These are phyloP conservation scores for Cryphonectria parasitica DNA, from an alignment of 2,329 filamentous ascomycete genomes.

Conservation along the genomic window DNA sequence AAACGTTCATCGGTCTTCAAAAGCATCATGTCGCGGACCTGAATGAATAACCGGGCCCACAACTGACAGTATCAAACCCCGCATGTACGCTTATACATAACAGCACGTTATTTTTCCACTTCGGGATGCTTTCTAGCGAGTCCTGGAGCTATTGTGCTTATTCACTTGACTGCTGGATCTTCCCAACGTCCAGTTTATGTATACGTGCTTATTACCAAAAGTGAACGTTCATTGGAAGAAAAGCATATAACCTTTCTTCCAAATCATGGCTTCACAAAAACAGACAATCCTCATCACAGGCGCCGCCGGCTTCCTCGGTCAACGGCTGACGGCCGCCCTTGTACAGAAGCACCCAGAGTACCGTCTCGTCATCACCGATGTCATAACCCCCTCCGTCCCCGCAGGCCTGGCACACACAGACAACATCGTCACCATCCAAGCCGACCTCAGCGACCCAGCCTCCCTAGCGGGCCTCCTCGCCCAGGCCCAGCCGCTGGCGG, in stretches of 20 bases:
- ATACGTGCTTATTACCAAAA: neutral
- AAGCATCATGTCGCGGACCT: neutral
- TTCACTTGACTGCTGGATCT: neutral
- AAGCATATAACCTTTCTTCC: neutral
- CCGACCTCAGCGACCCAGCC: slow-evolving; percentile 24
- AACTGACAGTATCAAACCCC: neutral
- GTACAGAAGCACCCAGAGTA: slow-evolving; percentile 45
- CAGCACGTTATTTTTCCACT: neutral
- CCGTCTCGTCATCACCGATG: slow-evolving; percentile 59
- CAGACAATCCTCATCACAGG: slow-evolving; percentile 63
- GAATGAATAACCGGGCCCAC: neutral
- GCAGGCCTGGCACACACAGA: slow-evolving; percentile 6
- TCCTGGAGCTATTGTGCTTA: neutral
- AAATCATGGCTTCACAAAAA: slow-evolving; percentile 17
- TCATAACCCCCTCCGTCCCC: slow-evolving; percentile 18
- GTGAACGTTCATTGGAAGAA: neutral
- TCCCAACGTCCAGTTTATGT: neutral
- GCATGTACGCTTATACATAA: neutral
- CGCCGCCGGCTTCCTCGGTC: slow-evolving; percentile 67
- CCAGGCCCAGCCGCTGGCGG: slow-evolving; percentile 23
- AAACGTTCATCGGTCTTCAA: neutral
- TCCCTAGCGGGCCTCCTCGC: slow-evolving; percentile 26
- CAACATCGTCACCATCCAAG: slow-evolving; percentile 19
- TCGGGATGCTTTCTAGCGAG: neutral
- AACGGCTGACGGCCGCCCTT: slow-evolving; percentile 60